phyloP scores from a whole-genome alignment of 129 eudicot genomes.

The Escallonia rubra region DNA sequence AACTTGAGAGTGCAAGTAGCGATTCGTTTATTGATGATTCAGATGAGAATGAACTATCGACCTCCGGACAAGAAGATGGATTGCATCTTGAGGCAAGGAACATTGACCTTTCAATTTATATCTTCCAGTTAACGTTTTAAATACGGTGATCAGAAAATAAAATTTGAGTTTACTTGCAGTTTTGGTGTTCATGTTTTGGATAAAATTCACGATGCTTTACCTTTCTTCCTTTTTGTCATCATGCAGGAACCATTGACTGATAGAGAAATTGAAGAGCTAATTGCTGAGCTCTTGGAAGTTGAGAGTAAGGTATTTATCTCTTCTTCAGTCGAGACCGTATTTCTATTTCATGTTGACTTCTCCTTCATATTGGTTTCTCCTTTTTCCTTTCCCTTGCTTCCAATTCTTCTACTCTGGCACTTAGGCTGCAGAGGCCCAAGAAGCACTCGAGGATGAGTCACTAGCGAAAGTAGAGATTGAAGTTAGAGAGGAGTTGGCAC shows the following conservation, averaged over 20 bases:
- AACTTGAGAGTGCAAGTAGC: conserved; percentile 26
- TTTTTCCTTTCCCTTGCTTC: not conserved
- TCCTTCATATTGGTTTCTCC: not conserved
- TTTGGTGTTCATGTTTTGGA: not conserved
- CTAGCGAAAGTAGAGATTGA: conserved; percentile 74
- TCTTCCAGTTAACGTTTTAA: not conserved
- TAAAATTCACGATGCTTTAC: not conserved
- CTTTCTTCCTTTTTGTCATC: not conserved
- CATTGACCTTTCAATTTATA: not conserved
- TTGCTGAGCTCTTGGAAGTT: conserved; percentile 78
- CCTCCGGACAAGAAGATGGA: conserved; percentile 40
- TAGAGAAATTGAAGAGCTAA: conserved; percentile 75
- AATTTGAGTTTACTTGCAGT: not conserved
- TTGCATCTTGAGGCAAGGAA: conserved; percentile 41
- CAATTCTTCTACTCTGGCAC: not conserved
- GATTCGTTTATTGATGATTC: conserved; percentile 43
- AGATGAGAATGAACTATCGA: conserved; percentile 35
- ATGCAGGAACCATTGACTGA: conserved; percentile 70
- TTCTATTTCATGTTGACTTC: conserved; percentile 4
- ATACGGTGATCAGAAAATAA: not conserved
- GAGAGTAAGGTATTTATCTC: conserved; percentile 74
- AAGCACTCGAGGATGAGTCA: conserved; percentile 89
- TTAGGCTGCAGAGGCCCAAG: conserved; percentile 99
- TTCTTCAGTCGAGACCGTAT: not conserved
- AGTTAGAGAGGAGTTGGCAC: conserved; percentile 79